Conservation (phyloP, 805 yeast genomes). For the Metschnikowia amazonensis region DNA sequence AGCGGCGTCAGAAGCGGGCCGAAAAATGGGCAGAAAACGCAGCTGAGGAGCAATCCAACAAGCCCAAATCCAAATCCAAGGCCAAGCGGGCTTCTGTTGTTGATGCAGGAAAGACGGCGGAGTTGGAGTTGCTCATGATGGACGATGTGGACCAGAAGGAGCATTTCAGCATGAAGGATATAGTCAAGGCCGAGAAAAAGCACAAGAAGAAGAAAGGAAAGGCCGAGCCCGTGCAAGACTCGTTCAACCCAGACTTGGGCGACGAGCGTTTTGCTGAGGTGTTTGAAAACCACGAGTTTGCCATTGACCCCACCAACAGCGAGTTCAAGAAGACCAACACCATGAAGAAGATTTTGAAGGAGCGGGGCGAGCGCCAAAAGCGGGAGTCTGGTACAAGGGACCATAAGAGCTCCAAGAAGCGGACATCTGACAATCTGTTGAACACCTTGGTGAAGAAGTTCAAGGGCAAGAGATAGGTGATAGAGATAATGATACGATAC, state of each 20-base stretch:
- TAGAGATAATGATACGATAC: too few relatives aligned
- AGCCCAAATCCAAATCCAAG: slow-evolving; percentile 20
- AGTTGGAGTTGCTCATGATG: slow-evolving; percentile 70
- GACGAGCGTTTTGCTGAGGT: slow-evolving; percentile 86
- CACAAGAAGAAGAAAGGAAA: slow-evolving; percentile 47
- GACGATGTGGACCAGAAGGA: slow-evolving; percentile 45
- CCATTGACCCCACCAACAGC: slow-evolving; percentile 91
- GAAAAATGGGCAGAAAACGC: slow-evolving; percentile 65
- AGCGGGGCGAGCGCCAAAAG: slow-evolving; percentile 56
- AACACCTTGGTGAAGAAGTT: slow-evolving; percentile 46
- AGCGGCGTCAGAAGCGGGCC: slow-evolving; percentile 81
- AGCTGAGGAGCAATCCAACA: slow-evolving; percentile 46
- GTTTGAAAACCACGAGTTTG: slow-evolving; percentile 82
- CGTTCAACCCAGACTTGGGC: slow-evolving; percentile 63
- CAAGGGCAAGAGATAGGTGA: too few relatives aligned
- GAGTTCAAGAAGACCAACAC: slow-evolving; percentile 85
- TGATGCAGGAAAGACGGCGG: slow-evolving; percentile 48
- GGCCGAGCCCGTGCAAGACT: slow-evolving; percentile 46
- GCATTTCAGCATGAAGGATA: slow-evolving; percentile 78
- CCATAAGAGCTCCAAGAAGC: slow-evolving; percentile 4
- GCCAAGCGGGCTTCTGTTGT: too few relatives aligned
- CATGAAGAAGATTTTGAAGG: slow-evolving; percentile 77
- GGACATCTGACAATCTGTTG: slow-evolving; percentile 8
- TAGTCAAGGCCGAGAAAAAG: slow-evolving; percentile 70
- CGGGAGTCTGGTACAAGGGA: slow-evolving; percentile 1